Conservation (phyloP, 2,329 filamentous ascomycete species). For the Cryphonectria parasitica region DNA sequence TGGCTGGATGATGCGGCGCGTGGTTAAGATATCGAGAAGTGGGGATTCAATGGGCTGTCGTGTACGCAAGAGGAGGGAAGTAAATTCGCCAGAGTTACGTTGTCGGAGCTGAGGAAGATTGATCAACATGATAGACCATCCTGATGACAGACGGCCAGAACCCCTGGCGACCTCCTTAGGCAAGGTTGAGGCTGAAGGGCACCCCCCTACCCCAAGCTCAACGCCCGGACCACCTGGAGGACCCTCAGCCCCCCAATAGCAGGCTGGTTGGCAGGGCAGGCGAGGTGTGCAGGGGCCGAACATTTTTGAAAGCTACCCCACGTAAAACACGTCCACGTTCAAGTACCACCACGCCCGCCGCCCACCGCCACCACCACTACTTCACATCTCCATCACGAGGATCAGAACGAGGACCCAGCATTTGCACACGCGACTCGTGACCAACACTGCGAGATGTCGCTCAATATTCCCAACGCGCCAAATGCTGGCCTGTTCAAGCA, state of each 20-base stretch:
- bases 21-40: background rate
- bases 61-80: background rate
- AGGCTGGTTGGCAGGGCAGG: background rate
- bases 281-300: conserved; percentile 15
- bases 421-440: conserved; percentile 14
- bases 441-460: conserved; percentile 70
- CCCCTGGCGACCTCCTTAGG: conserved; percentile 9
- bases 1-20: background rate
- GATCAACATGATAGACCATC: conserved; percentile 1
- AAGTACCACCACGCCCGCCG: background rate
- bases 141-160: conserved; percentile 8
- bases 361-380: conserved; percentile 1
- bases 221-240: conserved; percentile 4
- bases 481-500: conserved; percentile 94
- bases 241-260: background rate
- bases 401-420: conserved; percentile 7
- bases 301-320: conserved; percentile 27
- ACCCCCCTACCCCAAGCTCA: background rate
- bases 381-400: background rate
- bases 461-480: conserved; percentile 92
- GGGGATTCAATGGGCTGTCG: background rate
- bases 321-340: conserved; percentile 24
- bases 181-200: background rate
- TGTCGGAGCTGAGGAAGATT: background rate
- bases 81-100: background rate